Conservation (phyloP, 805 yeast species). For the Brettanomyces custersianus region DNA sequence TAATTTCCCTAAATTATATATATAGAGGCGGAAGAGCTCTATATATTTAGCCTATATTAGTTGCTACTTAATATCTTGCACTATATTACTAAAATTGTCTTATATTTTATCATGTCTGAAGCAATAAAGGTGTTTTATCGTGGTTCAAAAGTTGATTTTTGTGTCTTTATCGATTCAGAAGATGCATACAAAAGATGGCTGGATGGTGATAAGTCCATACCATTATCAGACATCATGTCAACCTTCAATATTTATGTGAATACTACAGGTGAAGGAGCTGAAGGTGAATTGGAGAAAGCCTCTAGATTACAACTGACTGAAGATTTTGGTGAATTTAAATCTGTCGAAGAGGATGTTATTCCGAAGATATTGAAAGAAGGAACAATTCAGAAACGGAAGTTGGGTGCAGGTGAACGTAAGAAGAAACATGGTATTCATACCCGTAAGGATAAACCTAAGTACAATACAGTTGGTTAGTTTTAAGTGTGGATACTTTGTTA, state of each 20-base stretch:
- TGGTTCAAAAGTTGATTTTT: conserved; percentile 57
- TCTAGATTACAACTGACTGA: conserved; percentile 52
- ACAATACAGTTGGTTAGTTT: conserved; percentile 1
- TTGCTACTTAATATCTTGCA: background rate
- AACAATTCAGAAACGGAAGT: conserved; percentile 27
- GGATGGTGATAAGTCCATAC: conserved; percentile 44
- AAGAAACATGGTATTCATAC: background rate
- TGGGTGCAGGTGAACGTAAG: background rate
- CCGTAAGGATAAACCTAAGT: background rate
- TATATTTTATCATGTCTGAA: conserved; percentile 1
- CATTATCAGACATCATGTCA: conserved; percentile 55
- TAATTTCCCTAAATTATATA: too few species aligned
- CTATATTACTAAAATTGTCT: background rate
- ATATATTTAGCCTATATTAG: too few species aligned
- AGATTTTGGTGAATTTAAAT: conserved; percentile 56
- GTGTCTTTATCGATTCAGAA: conserved; percentile 51
- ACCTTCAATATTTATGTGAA: conserved; percentile 57
- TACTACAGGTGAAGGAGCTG: conserved; percentile 53
- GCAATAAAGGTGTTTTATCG: conserved; percentile 51
- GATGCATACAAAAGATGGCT: conserved; percentile 39
- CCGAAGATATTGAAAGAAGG: conserved; percentile 55
- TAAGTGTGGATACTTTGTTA: too few species aligned
- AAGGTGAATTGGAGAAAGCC: conserved; percentile 66
- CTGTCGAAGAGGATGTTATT: conserved; percentile 44
- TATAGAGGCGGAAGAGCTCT: too few species aligned